Conservation (phyloP, 2,329 filamentous ascomycete genomes). For the Phialemonium atrogriseum region DNA sequence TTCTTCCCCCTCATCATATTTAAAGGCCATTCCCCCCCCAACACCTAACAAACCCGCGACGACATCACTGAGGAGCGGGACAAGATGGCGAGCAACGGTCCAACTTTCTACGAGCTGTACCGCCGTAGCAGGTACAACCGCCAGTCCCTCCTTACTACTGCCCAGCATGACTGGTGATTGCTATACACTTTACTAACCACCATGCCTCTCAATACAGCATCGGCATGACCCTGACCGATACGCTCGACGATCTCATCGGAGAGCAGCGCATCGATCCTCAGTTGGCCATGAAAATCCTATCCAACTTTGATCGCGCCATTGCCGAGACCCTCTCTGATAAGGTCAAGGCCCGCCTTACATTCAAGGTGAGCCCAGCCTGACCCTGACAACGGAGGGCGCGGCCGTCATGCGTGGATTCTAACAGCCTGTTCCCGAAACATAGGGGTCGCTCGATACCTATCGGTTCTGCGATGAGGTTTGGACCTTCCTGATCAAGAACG, state of each 20-base stretch:
- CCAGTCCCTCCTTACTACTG: slow-evolving; percentile 15
- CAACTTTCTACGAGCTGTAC: slow-evolving; percentile 87
- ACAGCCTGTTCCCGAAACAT: slow-evolving; percentile 6
- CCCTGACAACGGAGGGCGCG: background rate
- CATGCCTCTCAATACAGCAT: slow-evolving; percentile 50
- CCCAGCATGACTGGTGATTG: slow-evolving; percentile 20
- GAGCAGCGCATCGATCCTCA: slow-evolving; percentile 94
- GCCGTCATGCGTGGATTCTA: no score
- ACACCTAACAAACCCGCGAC: slow-evolving; percentile 9
- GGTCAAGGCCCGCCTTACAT: slow-evolving; percentile 82
- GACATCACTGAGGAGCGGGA: slow-evolving; percentile 2
- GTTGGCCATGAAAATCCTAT: slow-evolving; percentile 95
- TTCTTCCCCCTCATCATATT: slow-evolving; percentile 14
- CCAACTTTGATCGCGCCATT: slow-evolving; percentile 90
- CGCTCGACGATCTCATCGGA: slow-evolving; percentile 92
- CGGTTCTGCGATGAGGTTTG: slow-evolving; percentile 99
- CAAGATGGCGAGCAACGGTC: slow-evolving; percentile 40
- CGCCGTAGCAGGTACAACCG: slow-evolving; percentile 82
- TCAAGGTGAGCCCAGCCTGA: slow-evolving; percentile 62
- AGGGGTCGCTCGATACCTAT: slow-evolving; percentile 97
- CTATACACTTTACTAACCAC: slow-evolving; percentile 17
- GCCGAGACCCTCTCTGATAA: slow-evolving; percentile 86
- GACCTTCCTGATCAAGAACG: slow-evolving; percentile 98
- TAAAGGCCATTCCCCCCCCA: slow-evolving; percentile 11
- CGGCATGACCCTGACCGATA: slow-evolving; percentile 87